Evolutionary conservation across 345 rosid genomes (phyloP).

Genomic region (Trapa bicornis): DNA sequence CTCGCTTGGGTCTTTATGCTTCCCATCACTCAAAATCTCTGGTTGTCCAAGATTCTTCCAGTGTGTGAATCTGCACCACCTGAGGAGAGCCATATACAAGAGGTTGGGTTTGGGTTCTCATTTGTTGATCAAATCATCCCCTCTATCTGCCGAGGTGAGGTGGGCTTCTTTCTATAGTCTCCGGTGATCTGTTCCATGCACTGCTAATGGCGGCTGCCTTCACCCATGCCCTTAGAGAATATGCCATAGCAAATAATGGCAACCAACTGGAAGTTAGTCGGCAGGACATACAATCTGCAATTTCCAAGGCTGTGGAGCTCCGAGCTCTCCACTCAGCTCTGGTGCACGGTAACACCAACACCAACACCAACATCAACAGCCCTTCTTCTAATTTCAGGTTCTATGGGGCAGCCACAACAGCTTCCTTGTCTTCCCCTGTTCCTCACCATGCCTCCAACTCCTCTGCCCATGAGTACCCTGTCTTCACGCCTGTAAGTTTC

Average conservation of each 20-base stretch:
- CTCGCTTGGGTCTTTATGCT: constrained; percentile 4
- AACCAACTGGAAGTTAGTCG: constrained; percentile 26
- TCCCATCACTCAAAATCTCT: constrained; percentile 10
- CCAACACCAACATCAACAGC: not conserved
- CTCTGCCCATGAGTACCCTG: constrained; percentile 92
- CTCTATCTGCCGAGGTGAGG: not conserved
- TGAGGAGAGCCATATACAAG: constrained; percentile 18
- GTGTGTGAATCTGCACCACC: constrained; percentile 5
- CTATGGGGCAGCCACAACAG: constrained; percentile 10
- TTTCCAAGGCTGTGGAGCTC: constrained; percentile 75
- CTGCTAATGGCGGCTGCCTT: constrained; percentile 49
- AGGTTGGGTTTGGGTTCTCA: constrained; percentile 15
- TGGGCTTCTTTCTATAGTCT: not conserved
- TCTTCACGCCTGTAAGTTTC: constrained; percentile 79
- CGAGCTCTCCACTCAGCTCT: constrained; percentile 79
- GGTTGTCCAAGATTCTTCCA: constrained; percentile 21
- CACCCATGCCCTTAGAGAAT: constrained; percentile 27
- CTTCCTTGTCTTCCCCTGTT: constrained; percentile 40
- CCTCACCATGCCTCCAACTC: constrained; percentile 38
- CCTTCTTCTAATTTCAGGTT: constrained; percentile 41
- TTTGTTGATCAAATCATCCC: constrained; percentile 2
- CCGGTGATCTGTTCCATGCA: constrained; percentile 1
- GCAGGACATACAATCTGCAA: constrained; percentile 66
- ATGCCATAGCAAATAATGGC: constrained; percentile 8
- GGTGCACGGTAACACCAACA: constrained; percentile 25